phyloP scores from a whole-genome alignment of 768 basidiomycete species.

The Chalciporus pseudorubinellus region DNA sequence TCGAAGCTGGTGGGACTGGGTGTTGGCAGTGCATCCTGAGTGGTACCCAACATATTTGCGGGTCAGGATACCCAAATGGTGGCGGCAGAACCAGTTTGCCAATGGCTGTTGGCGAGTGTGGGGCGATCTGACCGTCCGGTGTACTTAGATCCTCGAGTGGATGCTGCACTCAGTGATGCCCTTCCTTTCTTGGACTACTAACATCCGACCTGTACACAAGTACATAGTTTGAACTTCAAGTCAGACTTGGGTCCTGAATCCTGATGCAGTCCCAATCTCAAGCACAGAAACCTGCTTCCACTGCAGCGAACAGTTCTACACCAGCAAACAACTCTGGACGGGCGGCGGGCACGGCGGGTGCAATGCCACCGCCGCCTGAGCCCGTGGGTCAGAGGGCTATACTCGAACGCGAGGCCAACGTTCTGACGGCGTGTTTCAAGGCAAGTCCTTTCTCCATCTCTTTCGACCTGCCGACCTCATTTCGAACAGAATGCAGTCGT shows the following conservation, averaged over 20 bases:
- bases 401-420: slow-evolving; percentile 64
- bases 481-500: slow-evolving; percentile 54
- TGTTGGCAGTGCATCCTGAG: slow-evolving; percentile 15
- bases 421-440: slow-evolving; percentile 56
- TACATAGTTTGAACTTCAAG: no score
- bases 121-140: slow-evolving; percentile 1
- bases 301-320: slow-evolving; percentile 18
- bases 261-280: slow-evolving; percentile 47
- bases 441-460: slow-evolving; percentile 31
- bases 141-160: background rate
- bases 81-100: background rate
- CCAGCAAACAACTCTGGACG: slow-evolving; percentile 14
- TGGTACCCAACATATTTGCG: slow-evolving; percentile 22
- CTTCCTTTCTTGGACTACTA: slow-evolving; percentile 27
- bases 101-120: background rate
- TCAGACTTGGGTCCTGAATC: background rate
- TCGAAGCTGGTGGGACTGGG: slow-evolving; percentile 16
- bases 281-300: slow-evolving; percentile 31
- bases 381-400: slow-evolving; percentile 39
- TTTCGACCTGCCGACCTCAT: slow-evolving; percentile 1
- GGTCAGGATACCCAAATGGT: background rate
- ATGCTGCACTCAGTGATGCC: no score
- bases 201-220: no score
- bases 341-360: slow-evolving; percentile 26
- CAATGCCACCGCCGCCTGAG: slow-evolving; percentile 56